phyloP scores from a whole-genome alignment of 108 stramenopile genomes.

The Parietichytrium sp. region DNA sequence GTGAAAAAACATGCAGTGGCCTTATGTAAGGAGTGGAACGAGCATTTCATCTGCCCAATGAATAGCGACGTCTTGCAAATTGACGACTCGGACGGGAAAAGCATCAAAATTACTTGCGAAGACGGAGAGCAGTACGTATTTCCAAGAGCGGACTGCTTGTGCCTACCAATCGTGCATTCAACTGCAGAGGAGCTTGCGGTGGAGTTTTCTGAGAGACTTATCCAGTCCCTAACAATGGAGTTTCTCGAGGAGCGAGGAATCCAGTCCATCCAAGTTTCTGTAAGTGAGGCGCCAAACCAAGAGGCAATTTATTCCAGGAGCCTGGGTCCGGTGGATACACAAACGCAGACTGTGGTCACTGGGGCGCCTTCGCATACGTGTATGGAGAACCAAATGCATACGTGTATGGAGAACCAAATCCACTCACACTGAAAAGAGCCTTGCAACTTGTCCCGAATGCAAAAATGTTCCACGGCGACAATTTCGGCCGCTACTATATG shows the following conservation, averaged over 20 bases:
- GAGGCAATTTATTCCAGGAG: too few species aligned
- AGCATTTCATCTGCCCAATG: slow-evolving; percentile 84
- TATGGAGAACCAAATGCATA: too few species aligned
- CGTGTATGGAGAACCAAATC: too few species aligned
- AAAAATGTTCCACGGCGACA: too few species aligned
- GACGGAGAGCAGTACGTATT: slow-evolving; percentile 80
- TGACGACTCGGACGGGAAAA: slow-evolving; percentile 37
- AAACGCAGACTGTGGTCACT: too few species aligned
- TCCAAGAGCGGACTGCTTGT: slow-evolving; percentile 76
- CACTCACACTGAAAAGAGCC: too few species aligned
- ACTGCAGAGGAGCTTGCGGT: slow-evolving; percentile 89
- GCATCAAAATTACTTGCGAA: slow-evolving; percentile 71
- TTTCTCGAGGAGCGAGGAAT: slow-evolving; percentile 74
- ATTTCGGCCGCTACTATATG: too few species aligned
- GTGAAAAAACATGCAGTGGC: slow-evolving; percentile 74
- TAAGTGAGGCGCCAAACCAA: slow-evolving; percentile 82
- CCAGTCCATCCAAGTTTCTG: slow-evolving; percentile 75
- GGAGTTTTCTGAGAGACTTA: slow-evolving; percentile 70
- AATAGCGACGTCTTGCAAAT: slow-evolving; percentile 77
- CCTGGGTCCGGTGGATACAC: too few species aligned
- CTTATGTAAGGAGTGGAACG: slow-evolving; percentile 84
- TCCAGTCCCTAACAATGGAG: slow-evolving; percentile 66
- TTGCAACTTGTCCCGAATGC: too few species aligned
- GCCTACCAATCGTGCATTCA: slow-evolving; percentile 87
- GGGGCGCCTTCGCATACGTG: too few species aligned